Conservation (phyloP, 2,329 filamentous ascomycete species). For the Ceratocystis diversiconidia region DNA sequence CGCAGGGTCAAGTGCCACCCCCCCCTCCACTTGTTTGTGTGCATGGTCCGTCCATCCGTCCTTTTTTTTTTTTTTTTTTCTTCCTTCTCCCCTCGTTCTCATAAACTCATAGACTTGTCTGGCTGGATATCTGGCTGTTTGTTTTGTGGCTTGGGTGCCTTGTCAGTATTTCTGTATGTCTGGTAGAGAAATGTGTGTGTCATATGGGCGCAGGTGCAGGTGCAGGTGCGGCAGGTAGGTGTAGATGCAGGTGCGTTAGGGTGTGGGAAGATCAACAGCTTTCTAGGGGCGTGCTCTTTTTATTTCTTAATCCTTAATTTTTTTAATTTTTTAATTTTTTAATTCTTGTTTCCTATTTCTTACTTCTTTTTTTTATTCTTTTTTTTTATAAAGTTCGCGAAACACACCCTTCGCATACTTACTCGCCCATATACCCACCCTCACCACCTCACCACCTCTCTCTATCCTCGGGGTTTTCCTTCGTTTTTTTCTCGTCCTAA, state of each 20-base stretch:
- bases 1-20: background rate
- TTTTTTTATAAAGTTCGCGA: too few species aligned
- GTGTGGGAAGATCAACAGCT: too few species aligned
- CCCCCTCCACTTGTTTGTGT: background rate
- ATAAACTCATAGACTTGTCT: background rate
- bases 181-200: too few species aligned
- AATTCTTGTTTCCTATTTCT: background rate
- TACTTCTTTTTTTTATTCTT: background rate
- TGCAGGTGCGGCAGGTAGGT: too few species aligned
- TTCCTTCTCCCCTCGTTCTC: background rate
- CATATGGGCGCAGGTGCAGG: too few species aligned
- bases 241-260: too few species aligned
- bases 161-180: too few species aligned
- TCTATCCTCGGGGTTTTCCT: too few species aligned
- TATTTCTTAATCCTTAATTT: background rate
- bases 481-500: too few species aligned
- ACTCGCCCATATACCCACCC: too few species aligned
- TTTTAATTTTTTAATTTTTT: background rate
- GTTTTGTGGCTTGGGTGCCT: background rate
- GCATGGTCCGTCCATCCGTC: background rate
- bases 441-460: too few species aligned
- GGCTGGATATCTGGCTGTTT: background rate
- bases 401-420: too few species aligned
- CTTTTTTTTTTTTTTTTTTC: background rate
- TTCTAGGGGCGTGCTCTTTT: background rate